Conservation (phyloP, 768 basidiomycete species). For the Roridomyces roridus region DNA sequence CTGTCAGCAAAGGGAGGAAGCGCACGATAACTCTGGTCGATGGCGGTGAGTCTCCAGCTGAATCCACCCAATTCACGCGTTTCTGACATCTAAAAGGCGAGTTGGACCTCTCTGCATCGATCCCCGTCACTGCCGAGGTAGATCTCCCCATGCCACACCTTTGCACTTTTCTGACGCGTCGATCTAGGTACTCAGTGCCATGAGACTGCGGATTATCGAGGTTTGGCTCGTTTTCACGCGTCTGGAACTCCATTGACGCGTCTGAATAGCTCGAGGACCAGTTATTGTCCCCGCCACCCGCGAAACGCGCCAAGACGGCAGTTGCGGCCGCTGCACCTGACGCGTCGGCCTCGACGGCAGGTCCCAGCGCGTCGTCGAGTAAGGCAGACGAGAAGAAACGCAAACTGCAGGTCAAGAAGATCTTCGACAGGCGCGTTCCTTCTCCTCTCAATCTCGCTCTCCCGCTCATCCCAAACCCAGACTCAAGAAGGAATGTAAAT, state of each 20-base stretch:
- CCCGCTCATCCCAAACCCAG: conserved; percentile 19
- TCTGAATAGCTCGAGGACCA: conserved; percentile 39
- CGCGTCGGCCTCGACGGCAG: conserved; percentile 22
- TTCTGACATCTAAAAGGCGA: conserved; percentile 25
- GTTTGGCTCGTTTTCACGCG: not conserved
- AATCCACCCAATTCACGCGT: not conserved
- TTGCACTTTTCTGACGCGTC: conserved; percentile 14
- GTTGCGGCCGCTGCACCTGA: conserved; percentile 7
- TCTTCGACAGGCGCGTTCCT: conserved; percentile 40
- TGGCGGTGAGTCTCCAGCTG: conserved; percentile 21
- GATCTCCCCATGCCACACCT: not conserved
- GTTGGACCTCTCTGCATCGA: conserved; percentile 29
- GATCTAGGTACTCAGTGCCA: conserved; percentile 35
- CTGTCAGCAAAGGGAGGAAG: conserved; percentile 20
- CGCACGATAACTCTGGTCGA: conserved; percentile 28
- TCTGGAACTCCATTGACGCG: not conserved
- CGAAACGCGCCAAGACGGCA: conserved; percentile 39
- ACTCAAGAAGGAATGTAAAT: conserved; percentile 48
- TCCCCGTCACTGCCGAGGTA: conserved; percentile 32
- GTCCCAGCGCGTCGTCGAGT: conserved; percentile 25
- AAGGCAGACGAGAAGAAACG: conserved; percentile 47
- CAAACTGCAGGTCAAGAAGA: conserved; percentile 45
- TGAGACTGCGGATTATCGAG: conserved; percentile 36
- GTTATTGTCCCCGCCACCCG: conserved; percentile 30
- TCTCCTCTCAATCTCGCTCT: not conserved